Base-by-base conservation (phyloP, 2,329 filamentous ascomycete species). In the Chaetomium sp. region DNA sequence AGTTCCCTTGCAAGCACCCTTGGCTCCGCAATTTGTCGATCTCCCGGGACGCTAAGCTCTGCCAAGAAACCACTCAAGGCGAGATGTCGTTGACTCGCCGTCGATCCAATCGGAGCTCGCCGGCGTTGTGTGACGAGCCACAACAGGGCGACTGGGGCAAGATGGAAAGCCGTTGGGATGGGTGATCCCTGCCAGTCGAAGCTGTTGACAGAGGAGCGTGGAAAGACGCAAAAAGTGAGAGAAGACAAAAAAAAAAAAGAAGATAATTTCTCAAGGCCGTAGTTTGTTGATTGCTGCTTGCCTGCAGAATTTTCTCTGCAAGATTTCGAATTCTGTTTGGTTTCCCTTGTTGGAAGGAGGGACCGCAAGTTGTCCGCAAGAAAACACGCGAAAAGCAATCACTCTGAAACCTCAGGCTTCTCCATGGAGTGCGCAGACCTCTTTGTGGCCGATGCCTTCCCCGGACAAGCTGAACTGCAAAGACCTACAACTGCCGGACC, bases 21-120 rank as follows among this genome's bases (percentile, higher is more conserved):
- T 51, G 50, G 23, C 50, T 55, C 50, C 57, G 19, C 54, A 49
- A 12, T 49, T 49, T 38, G 63, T 57, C 58, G 63, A 65, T 62
- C 59, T 65, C 63, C 54, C 47, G 62, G 56, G 19, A 16, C 13
- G 25, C 56, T 21, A 59, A 63, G 49, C 19, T 27, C 21, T n/a
- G 29, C 45, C 53, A 38, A 59, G 49, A 25, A 10, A 6, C 10
- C 4, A 53, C 35, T 42, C 35, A 42, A 19, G 35, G 35, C 35
- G 35, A 42, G 38, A 19, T 5, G 13, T 19, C 12, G 16, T 42
- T 42, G 38, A 21, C 45, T 23, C 31, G 31, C 10, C 8, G 16
- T 19, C 10, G 42, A 35, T 49, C 63, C 51, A 61, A 64, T 61
- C 57, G 63, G 63, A 42, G 51, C 9, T 50, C 31, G 31, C 29